Evolutionary conservation across 1,139 yeast species (phyloP).

Genomic region (Ogataea hybrid): DNA sequence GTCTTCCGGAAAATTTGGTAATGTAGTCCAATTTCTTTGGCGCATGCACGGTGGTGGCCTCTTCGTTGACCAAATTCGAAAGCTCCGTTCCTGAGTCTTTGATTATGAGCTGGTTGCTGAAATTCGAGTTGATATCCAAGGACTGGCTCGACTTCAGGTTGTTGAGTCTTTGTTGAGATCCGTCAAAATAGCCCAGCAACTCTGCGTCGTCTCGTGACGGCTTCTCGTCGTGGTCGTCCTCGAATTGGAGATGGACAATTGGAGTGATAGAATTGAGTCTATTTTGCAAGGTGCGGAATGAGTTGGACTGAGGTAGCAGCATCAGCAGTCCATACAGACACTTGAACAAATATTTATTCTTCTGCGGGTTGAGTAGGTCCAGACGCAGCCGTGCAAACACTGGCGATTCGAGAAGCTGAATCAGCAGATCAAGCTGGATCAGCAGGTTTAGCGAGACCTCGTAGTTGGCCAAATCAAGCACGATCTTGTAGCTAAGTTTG

Average conservation of each 20-base stretch:
- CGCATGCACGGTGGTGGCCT: conserved; percentile 10
- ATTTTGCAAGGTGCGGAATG: conserved; percentile 76
- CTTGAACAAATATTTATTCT: conserved; percentile 78
- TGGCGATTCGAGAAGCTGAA: conserved; percentile 71
- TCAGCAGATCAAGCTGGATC: conserved; percentile 52
- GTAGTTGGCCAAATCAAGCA: conserved; percentile 59
- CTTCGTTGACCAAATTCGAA: conserved; percentile 15
- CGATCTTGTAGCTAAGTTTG: conserved; percentile 78
- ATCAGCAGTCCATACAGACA: conserved; percentile 89
- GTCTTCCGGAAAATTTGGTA: conserved; percentile 23
- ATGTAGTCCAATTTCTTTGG: conserved; percentile 21
- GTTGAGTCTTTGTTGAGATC: conserved; percentile 59
- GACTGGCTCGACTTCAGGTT: conserved; percentile 17
- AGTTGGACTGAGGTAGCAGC: conserved; percentile 95
- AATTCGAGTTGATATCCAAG: conserved; percentile 7
- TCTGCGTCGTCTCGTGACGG: conserved; percentile 34
- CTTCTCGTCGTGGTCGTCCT: conserved; percentile 11
- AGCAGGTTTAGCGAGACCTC: conserved; percentile 52
- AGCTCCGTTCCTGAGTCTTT: conserved; percentile 12
- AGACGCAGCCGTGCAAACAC: conserved; percentile 84
- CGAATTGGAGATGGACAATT: conserved; percentile 25
- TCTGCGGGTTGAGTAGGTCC: conserved; percentile 84
- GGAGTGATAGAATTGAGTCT: conserved; percentile 60
- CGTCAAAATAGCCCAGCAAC: conserved; percentile 59
- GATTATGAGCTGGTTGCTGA: conserved; percentile 14